Conservation (phyloP, 306 rosid genomes). For the Oemleria cerasiformis region DNA sequence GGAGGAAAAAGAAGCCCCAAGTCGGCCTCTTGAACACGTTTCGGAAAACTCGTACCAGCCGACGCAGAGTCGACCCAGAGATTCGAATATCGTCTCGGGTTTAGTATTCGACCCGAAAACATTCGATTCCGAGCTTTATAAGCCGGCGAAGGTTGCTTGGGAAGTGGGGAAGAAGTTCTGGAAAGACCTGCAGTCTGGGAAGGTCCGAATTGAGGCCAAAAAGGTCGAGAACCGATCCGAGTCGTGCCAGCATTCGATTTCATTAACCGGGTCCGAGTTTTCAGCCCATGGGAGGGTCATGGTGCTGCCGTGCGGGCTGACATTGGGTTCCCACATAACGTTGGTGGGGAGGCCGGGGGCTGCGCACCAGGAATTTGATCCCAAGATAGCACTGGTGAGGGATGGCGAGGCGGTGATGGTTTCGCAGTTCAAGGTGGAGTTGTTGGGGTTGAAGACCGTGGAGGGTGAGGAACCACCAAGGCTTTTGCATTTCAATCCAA, state of each 20-base stretch:
- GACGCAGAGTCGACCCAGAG: slow-evolving; percentile 40
- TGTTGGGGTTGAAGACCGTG: slow-evolving; percentile 77
- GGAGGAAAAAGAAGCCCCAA: slow-evolving; percentile 53
- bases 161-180: slow-evolving; percentile 55
- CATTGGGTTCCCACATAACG: slow-evolving; percentile 76
- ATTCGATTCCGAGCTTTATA: slow-evolving; percentile 54
- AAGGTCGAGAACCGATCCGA: slow-evolving; percentile 35
- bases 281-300: slow-evolving; percentile 37
- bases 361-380: slow-evolving; percentile 35
- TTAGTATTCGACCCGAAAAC: slow-evolving; percentile 43
- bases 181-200: slow-evolving; percentile 52
- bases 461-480: slow-evolving; percentile 94
- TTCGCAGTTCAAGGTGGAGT: slow-evolving; percentile 72
- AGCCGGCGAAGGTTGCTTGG: slow-evolving; percentile 57
- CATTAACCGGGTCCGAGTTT: slow-evolving; percentile 53
- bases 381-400: slow-evolving; percentile 33
- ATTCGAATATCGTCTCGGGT: slow-evolving; percentile 39
- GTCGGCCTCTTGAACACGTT: slow-evolving; percentile 51
- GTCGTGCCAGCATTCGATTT: slow-evolving; percentile 59
- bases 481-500: slow-evolving; percentile 86
- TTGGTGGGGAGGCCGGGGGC: slow-evolving; percentile 68
- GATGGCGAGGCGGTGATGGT: slow-evolving; percentile 44
- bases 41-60: slow-evolving; percentile 42
- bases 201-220: not conserved
- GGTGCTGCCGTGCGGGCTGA: slow-evolving; percentile 87